These are phyloP conservation scores for Boletellus emodensis DNA, from an alignment of 768 basidiomycete species.

Conservation along the genomic window DNA sequence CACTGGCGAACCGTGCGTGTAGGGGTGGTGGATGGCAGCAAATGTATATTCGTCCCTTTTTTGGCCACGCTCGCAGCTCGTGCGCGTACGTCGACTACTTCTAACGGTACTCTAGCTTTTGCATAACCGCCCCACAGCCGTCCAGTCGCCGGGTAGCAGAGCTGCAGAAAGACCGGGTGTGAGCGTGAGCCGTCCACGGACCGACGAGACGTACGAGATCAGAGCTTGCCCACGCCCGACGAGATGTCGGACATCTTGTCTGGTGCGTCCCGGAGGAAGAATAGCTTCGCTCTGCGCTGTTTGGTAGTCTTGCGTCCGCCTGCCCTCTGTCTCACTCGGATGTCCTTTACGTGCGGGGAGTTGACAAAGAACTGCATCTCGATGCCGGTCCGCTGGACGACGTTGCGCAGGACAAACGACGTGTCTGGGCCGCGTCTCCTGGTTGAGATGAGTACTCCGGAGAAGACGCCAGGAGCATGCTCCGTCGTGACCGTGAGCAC, in stretches of 20 bases:
- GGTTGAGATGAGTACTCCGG: conserved; percentile 83
- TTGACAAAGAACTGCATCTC: conserved; percentile 90
- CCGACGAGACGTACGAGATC: conserved; percentile 15
- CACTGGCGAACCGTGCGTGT: conserved; percentile 7
- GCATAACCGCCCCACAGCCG: not conserved
- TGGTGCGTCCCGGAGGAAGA: conserved; percentile 77
- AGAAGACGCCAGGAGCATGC: conserved; percentile 78
- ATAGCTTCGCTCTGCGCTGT: conserved; percentile 74
- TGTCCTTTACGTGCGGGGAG: conserved; percentile 83
- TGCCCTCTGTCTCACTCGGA: conserved; percentile 71
- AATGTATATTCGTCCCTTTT: conserved; percentile 15
- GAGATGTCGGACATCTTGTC: conserved; percentile 80
- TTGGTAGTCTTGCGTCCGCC: conserved; percentile 43
- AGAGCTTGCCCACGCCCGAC: conserved; percentile 37
- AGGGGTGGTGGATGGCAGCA: conserved; percentile 14
- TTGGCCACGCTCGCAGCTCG: not conserved
- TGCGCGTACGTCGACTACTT: conserved; percentile 1
- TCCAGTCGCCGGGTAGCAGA: not conserved
- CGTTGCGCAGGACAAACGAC: conserved; percentile 84
- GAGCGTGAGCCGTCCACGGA: not conserved
- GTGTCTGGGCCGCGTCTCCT: conserved; percentile 83
- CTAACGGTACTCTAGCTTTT: conserved; percentile 6
- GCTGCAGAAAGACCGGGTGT: conserved; percentile 8
- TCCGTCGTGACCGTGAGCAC: conserved; percentile 76
- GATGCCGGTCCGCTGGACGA: conserved; percentile 86